These are phyloP conservation scores for Sclerotiophoma versabilis DNA, from an alignment of 2,329 filamentous ascomycete species.

Conservation along the genomic window DNA sequence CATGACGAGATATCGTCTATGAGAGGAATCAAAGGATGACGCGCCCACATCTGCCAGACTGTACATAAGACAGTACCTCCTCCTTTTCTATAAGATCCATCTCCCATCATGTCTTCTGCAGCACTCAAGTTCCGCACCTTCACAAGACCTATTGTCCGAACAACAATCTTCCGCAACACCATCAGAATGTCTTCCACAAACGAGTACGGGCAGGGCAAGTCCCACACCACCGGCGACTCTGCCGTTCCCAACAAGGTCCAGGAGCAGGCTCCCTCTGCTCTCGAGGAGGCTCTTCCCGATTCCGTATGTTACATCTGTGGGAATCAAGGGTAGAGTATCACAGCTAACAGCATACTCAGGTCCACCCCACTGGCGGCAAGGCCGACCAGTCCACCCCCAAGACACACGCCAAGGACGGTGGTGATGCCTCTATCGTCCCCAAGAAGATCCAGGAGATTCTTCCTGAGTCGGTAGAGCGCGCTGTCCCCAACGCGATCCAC, in stretches of 20 bases:
- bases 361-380: constrained; percentile 49
- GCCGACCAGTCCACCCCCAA: constrained; percentile 44
- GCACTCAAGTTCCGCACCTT: constrained; percentile 29
- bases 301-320: constrained; percentile 23
- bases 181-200: constrained; percentile 41
- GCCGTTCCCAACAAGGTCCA: constrained; percentile 51
- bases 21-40: not conserved
- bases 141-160: constrained; percentile 26
- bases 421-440: constrained; percentile 51
- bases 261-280: constrained; percentile 47
- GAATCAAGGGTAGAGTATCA: too few relatives aligned
- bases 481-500: constrained; percentile 54
- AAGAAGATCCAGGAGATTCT: constrained; percentile 54
- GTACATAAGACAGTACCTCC: constrained; percentile 12
- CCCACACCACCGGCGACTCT: constrained; percentile 52
- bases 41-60: constrained; percentile 1
- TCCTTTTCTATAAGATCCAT: constrained; percentile 15
- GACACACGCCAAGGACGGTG: constrained; percentile 51
- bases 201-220: constrained; percentile 51
- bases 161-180: constrained; percentile 21
- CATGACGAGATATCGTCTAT: constrained; percentile 5
- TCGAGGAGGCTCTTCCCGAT: constrained; percentile 52
- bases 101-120: constrained; percentile 27
- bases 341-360: constrained; percentile 18
- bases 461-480: constrained; percentile 54